These are phyloP conservation scores for Suillus paluster DNA, from an alignment of 768 basidiomycete species.

Conservation along the genomic window DNA sequence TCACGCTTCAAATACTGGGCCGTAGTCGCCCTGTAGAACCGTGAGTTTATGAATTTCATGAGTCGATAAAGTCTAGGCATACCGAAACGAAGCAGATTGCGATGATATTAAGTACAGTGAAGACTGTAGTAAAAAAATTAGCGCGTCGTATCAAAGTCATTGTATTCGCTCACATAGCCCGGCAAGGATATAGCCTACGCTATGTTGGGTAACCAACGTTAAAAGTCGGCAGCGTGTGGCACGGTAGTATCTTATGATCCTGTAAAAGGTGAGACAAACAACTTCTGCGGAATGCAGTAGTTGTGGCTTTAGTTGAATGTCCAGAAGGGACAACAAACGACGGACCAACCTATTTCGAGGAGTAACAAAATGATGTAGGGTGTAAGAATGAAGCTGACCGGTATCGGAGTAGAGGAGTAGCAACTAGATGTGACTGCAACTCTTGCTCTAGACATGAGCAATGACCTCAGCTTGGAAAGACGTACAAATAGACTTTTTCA, in stretches of 20 bases:
- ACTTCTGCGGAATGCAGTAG: background rate
- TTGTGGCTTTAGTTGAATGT: background rate
- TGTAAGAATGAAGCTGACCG: background rate
- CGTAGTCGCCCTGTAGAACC: background rate
- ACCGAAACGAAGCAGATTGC: background rate
- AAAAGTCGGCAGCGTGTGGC: slow-evolving; percentile 2
- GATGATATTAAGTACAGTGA: background rate
- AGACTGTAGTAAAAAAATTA: background rate
- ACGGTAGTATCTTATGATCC: background rate
- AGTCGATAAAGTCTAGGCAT: background rate
- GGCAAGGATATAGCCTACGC: background rate
- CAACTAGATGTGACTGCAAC: background rate
- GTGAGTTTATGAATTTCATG: background rate
- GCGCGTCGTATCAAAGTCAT: background rate
- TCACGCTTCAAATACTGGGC: background rate
- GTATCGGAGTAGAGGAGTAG: background rate
- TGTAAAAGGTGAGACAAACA: slow-evolving; percentile 3
- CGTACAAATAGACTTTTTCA: background rate
- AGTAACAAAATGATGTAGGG: background rate
- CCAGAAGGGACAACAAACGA: background rate
- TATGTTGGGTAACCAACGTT: background rate
- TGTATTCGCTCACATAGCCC: background rate
- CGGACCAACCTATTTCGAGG: background rate
- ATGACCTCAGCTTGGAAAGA: background rate
- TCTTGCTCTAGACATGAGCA: background rate